These are phyloP conservation scores for Mortierella sp. DNA, from an alignment of 371 early-diverging fungal genomes.

Conservation along the genomic window DNA sequence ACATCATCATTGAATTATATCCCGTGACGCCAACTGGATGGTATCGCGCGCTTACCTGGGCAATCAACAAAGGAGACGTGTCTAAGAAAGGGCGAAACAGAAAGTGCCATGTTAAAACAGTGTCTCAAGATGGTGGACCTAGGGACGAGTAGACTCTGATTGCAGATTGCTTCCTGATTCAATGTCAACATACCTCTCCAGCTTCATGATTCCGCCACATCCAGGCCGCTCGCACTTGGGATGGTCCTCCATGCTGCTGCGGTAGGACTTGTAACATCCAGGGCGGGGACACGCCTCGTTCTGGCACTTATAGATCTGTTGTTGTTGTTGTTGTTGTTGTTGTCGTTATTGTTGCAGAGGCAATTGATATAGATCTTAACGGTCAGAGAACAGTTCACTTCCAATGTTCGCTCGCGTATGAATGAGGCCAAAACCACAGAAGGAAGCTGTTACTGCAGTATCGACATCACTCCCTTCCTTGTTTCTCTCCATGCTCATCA, in stretches of 20 bases:
- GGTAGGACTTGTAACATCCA: constrained; percentile 93
- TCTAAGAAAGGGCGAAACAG: constrained; percentile 56
- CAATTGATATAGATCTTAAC: too few species aligned
- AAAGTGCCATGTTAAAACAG: not conserved
- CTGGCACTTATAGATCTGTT: constrained; percentile 95
- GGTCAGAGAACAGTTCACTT: too few species aligned
- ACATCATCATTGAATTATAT: not conserved
- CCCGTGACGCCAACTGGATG: not conserved
- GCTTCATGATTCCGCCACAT: constrained; percentile 90
- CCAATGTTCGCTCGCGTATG: too few species aligned
- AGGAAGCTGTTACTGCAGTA: too few species aligned
- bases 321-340: too few species aligned
- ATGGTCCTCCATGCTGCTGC: constrained; percentile 87
- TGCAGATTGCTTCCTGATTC: too few species aligned
- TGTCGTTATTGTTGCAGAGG: too few species aligned
- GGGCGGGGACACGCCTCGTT: constrained; percentile 95
- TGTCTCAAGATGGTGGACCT: too few species aligned
- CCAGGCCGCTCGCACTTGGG: constrained; percentile 93
- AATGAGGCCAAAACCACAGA: too few species aligned
- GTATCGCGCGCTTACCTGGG: constrained; percentile 78
- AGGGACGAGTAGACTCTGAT: too few species aligned
- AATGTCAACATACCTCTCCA: constrained; percentile 68
- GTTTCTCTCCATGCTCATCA: too few species aligned
- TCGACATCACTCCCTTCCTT: too few species aligned
- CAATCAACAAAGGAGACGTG: constrained; percentile 99